phyloP scores from a whole-genome alignment of 1,284 basidiomycete genomes.

The Hymenochaete sp. region DNA sequence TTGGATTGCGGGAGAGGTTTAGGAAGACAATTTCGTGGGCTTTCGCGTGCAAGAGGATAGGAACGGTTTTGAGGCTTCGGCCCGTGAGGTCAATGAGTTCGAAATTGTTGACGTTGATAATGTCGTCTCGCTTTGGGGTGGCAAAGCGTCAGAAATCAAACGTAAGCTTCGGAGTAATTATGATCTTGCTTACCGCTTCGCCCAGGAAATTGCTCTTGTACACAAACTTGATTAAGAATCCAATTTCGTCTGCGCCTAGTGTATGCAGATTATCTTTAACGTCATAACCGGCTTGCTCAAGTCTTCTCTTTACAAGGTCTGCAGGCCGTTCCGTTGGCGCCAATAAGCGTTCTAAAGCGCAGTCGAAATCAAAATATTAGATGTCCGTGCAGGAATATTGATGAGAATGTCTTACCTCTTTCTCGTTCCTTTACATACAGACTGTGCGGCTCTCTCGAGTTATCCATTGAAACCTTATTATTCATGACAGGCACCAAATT shows the following conservation, averaged over 20 bases:
- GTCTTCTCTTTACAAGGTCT: constrained; percentile 73
- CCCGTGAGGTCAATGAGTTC: constrained; percentile 82
- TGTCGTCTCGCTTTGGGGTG: constrained; percentile 46
- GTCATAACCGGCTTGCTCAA: constrained; percentile 90
- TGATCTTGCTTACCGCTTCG: constrained; percentile 46
- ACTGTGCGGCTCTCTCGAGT: constrained; percentile 54
- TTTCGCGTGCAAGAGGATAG: constrained; percentile 81
- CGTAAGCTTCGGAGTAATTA: constrained; percentile 1
- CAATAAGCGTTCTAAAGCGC: constrained; percentile 66
- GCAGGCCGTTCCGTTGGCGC: constrained; percentile 79
- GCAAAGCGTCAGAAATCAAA: constrained; percentile 10
- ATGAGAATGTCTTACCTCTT: constrained; percentile 48
- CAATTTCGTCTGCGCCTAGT: constrained; percentile 75
- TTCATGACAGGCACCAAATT: constrained; percentile 61
- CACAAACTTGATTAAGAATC: constrained; percentile 85
- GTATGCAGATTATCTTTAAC: constrained; percentile 74
- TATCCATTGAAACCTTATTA: constrained; percentile 43
- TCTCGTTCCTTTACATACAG: constrained; percentile 80
- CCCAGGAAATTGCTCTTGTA: constrained; percentile 64
- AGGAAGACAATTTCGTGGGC: constrained; percentile 83
- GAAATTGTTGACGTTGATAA: constrained; percentile 66
- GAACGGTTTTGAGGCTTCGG: constrained; percentile 82
- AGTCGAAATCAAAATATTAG: constrained; percentile 5
- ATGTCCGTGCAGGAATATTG: constrained; percentile 4
- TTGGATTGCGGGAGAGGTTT: constrained; percentile 90